A percentile compares a stretch with the other conserved stretches of the same genome.
These are phyloP conservation scores for Penicillium fuscoglaucum DNA, from an alignment of 2,329 filamentous ascomycete genomes.

Conservation along the genomic window DNA sequence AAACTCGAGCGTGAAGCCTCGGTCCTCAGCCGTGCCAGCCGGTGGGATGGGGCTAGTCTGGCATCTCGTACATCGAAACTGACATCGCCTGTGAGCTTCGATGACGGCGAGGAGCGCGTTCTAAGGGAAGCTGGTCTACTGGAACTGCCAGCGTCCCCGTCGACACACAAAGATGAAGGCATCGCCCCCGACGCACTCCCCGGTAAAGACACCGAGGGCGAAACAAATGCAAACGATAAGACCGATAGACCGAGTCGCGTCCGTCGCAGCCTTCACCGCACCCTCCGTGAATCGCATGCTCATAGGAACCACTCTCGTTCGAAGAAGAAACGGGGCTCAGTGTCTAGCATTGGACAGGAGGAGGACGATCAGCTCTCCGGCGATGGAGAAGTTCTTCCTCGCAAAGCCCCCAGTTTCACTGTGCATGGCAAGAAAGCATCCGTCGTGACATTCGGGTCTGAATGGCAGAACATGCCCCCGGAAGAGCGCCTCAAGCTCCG, in stretches of 20 bases:
- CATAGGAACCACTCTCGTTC: conserved; percentile 65
- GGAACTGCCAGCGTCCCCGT: conserved; percentile 48
- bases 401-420: conserved; percentile 85
- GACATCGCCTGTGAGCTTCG: conserved; percentile 47
- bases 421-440: conserved; percentile 98
- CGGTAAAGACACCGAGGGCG: conserved; percentile 41
- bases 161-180: conserved; percentile 44
- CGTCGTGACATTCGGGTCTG: conserved; percentile 93
- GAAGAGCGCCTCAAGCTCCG: conserved; percentile 71
- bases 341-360: conserved; percentile 56
- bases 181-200: conserved; percentile 46
- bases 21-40: conserved; percentile 40
- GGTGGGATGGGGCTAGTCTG: conserved; percentile 37
- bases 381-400: conserved; percentile 68
- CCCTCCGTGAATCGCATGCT: conserved; percentile 74
- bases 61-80: conserved; percentile 37
- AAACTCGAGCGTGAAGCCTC: conserved; percentile 41
- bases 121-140: conserved; percentile 68
- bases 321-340: conserved; percentile 73
- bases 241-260: conserved; percentile 64
- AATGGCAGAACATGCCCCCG: conserved; percentile 74
- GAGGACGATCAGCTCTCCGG: conserved; percentile 50
- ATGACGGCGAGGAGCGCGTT: conserved; percentile 67
- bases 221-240: conserved; percentile 33
- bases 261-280: conserved; percentile 84